Conservation (phyloP, 1,284 basidiomycete species). For the Apiotrichum laibachii region DNA sequence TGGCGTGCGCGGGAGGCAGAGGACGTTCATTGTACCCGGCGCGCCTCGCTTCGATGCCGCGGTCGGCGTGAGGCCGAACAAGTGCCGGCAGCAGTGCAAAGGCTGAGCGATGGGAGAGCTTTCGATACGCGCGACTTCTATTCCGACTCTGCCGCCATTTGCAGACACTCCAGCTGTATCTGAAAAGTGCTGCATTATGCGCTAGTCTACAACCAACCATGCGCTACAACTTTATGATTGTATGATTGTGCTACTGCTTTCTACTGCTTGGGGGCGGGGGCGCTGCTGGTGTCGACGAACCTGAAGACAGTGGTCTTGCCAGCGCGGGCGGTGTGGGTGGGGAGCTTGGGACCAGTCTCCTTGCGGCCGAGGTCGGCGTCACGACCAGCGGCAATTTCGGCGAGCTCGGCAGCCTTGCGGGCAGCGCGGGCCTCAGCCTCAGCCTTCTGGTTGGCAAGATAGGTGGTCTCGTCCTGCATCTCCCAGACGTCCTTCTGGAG, state of each 20-base stretch:
- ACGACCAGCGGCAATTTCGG: neutral
- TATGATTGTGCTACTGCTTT: constrained; percentile 5
- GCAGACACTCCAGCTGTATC: too few species aligned
- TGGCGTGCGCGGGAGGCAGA: constrained; percentile 43
- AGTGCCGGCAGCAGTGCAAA: constrained; percentile 47
- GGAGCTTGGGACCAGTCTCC: neutral
- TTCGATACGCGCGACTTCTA: too few species aligned
- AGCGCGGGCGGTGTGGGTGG: neutral
- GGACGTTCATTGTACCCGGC: constrained; percentile 36
- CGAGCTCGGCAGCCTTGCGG: constrained; percentile 8
- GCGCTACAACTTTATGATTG: constrained; percentile 6
- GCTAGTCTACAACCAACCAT: constrained; percentile 1
- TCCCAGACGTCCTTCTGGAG: constrained; percentile 45
- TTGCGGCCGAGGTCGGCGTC: neutral
- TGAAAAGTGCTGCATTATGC: constrained; percentile 9
- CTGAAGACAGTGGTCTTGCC: constrained; percentile 15
- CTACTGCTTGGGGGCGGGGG: constrained; percentile 2
- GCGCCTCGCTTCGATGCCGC: too few species aligned
- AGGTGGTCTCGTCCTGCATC: constrained; percentile 34
- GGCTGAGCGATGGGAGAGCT: too few species aligned
- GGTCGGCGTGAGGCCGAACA: constrained; percentile 38
- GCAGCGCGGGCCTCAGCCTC: constrained; percentile 13
- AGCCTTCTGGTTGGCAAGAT: constrained; percentile 18
- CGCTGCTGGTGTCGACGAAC: constrained; percentile 23
- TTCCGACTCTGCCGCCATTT: too few species aligned